A percentile compares a stretch with the other conserved stretches of the same genome.
phyloP scores from a whole-genome alignment of 2,329 filamentous ascomycete species.

The Fusarium sacchari region DNA sequence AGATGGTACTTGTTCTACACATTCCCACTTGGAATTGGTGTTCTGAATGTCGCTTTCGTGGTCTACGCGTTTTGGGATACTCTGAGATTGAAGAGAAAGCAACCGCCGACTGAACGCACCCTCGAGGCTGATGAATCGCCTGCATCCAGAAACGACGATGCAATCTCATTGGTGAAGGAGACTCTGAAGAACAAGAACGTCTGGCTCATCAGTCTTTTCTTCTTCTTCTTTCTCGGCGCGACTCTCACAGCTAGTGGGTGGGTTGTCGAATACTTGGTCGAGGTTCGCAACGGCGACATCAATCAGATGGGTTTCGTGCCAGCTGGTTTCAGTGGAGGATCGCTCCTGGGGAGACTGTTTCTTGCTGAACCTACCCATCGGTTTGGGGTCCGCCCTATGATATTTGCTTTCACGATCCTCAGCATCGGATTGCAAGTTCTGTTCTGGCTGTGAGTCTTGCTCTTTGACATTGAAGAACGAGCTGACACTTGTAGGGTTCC shows the following conservation, averaged over 20 bases:
- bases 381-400: slow-evolving; percentile 67
- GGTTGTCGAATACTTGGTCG: slow-evolving; percentile 72
- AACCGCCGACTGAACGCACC: not conserved
- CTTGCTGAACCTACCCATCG: slow-evolving; percentile 69
- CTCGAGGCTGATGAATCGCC: slow-evolving; percentile 8
- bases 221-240: slow-evolving; percentile 70
- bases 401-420: slow-evolving; percentile 62
- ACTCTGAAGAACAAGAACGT: slow-evolving; percentile 58
- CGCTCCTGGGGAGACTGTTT: slow-evolving; percentile 64
- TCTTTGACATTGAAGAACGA: accelerated
- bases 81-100: slow-evolving; percentile 46
- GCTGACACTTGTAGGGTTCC: slow-evolving; percentile 47
- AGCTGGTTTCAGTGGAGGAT: slow-evolving; percentile 68
- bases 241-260: slow-evolving; percentile 67
- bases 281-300: slow-evolving; percentile 66
- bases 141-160: slow-evolving; percentile 44
- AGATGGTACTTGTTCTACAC: slow-evolving; percentile 68
- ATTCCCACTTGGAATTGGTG: slow-evolving; percentile 62
- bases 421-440: slow-evolving; percentile 65
- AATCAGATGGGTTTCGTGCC: slow-evolving; percentile 70
- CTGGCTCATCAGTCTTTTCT: slow-evolving; percentile 70
- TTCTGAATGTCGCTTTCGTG: slow-evolving; percentile 60
- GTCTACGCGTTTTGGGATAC: slow-evolving; percentile 61
- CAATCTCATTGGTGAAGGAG: slow-evolving; percentile 55
- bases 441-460: slow-evolving; percentile 63